Evolutionary conservation across 1,139 yeast species (phyloP).

Genomic region (Eremothecium cymbalariae): DNA sequence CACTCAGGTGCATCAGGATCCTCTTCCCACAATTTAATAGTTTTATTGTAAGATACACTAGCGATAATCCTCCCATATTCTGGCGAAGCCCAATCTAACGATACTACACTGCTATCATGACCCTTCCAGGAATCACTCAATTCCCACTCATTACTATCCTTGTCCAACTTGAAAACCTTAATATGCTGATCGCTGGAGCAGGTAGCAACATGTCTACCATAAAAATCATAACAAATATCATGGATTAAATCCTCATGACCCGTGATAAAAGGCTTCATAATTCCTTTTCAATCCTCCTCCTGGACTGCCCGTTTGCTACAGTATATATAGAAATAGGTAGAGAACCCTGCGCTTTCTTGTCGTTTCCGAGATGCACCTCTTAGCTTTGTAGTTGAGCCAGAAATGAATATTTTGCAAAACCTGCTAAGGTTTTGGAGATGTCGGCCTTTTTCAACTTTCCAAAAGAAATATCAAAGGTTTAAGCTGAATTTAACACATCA

Average conservation of each 20-base stretch:
- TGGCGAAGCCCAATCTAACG: constrained; percentile 89
- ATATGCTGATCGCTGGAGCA: constrained; percentile 90
- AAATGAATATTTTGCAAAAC: too few relatives aligned
- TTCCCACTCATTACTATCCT: constrained; percentile 56
- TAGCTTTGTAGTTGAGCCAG: too few relatives aligned
- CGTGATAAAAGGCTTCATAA: constrained; percentile 63
- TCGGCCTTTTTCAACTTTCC: too few relatives aligned
- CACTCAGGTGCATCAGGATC: constrained; percentile 67
- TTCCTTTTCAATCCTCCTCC: too few relatives aligned
- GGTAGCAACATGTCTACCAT: constrained; percentile 84
- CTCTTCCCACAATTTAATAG: constrained; percentile 82
- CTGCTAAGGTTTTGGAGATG: constrained; percentile 1
- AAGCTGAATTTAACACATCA: too few relatives aligned
- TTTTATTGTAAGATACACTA: constrained; percentile 81
- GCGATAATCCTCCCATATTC: constrained; percentile 84
- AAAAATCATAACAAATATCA: constrained; percentile 80
- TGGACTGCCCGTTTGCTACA: too few relatives aligned
- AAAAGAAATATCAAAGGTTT: too few relatives aligned
- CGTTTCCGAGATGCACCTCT: too few relatives aligned
- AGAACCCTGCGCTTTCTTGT: too few relatives aligned
- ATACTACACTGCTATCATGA: constrained; percentile 80
- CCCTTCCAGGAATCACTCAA: constrained; percentile 88
- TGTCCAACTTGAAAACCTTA: constrained; percentile 70
- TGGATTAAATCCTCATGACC: constrained; percentile 90
- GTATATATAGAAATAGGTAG: too few relatives aligned